phyloP scores from a whole-genome alignment of 805 yeast genomes.

The Lachancea dasiensis region DNA sequence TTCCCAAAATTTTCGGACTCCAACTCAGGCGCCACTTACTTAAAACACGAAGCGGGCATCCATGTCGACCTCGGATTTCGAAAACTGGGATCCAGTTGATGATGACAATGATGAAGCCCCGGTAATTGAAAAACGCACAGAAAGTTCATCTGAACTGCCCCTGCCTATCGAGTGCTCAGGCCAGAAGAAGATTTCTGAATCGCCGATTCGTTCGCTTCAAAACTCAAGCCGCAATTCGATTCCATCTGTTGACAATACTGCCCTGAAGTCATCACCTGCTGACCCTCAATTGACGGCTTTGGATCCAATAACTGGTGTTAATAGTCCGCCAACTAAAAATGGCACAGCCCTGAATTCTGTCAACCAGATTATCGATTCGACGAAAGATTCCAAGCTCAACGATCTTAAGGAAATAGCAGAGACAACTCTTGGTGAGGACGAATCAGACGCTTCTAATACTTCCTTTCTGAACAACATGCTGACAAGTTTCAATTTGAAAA shows the following conservation, averaged over 20 bases:
- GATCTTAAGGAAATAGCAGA: background rate
- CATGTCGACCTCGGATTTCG: constrained; percentile 13
- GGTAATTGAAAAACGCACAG: background rate
- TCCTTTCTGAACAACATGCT: constrained; percentile 23
- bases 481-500: constrained; percentile 18
- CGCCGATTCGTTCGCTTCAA: constrained; percentile 8
- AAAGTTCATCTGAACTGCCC: too few species aligned
- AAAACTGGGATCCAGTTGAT: constrained; percentile 22
- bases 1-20: too few species aligned
- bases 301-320: constrained; percentile 18
- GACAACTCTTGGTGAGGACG: background rate
- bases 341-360: constrained; percentile 20
- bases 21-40: too few species aligned
- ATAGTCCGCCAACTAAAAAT: constrained; percentile 9
- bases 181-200: constrained; percentile 3
- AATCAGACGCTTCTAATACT: constrained; percentile 7
- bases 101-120: background rate
- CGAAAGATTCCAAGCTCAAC: background rate
- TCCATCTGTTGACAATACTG: constrained; percentile 7
- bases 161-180: background rate
- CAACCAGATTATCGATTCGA: constrained; percentile 13
- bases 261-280: constrained; percentile 27
- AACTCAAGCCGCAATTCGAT: constrained; percentile 6
- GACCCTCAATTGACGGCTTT: constrained; percentile 26
- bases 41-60: too few species aligned